Base-by-base conservation (phyloP, 2,329 filamentous ascomycete genomes). In the Penicillium sp. region DNA sequence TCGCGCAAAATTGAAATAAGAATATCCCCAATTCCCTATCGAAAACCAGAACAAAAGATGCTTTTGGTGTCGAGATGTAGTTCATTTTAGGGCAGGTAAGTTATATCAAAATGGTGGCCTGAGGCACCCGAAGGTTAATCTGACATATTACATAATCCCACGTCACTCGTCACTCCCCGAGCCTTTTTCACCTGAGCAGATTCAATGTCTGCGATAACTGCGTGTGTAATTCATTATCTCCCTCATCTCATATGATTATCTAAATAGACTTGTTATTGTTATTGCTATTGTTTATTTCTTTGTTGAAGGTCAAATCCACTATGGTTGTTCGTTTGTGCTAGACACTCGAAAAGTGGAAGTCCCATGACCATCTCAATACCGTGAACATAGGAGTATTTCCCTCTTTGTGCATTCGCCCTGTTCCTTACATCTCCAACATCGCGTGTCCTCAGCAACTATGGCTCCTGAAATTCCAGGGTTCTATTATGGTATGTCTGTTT, bases 381-480 rank as follows among this genome's bases (percentile, higher is more conserved):
- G 24, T 35, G 38, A 32, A 51, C 49, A 51, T 51, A 51, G 47
- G 14, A 31, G 22, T 40, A 11, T 26, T 51, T 45, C 14, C n/a
- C 22, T 22, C 32, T 46, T 38, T 16, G 22, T 46, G 49, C 38
- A 22, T 51, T 50, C 20, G 13, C 20, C 13, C 18, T 48, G 16
- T 9, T 31, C 5, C 7, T 24, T 47, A 1, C 29, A 16, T 26
- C 22, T 9, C 16, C 29, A 13, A 16, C 8, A 11, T n/a, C 9
- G 7, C 13, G 1, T 9, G 1, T 47, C 24, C 18, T 38, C 10
- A 20, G 16, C 38, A 18, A 53, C 13, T 24, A 72, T 72, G 69
- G 66, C 65, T 47, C 63, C 59, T 44, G 65, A 72, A 14, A 70
- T 73, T 4, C 70, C 70, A 4, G 70, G 70, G 2, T 72, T 70